phyloP scores from a whole-genome alignment of 345 rosid genomes.

The Euphorbia lathyris region DNA sequence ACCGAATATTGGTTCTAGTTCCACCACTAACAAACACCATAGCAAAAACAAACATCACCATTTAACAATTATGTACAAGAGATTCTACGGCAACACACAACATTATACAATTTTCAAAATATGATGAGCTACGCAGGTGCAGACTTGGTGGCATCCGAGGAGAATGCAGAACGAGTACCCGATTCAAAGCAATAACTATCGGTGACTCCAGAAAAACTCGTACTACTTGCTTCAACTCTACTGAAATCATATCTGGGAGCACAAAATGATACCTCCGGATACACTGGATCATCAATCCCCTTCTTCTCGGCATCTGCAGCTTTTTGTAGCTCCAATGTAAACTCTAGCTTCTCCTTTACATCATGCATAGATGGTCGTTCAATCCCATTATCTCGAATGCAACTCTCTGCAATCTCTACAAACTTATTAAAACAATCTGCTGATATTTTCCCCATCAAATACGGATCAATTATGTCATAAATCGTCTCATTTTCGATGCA shows the following conservation, averaged over 20 bases:
- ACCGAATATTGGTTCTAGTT: too few species aligned
- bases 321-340: constrained; percentile 16
- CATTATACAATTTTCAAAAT: background rate
- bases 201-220: background rate
- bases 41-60: too few species aligned
- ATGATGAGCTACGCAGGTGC: background rate
- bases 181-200: background rate
- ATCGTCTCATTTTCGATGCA: constrained; percentile 8
- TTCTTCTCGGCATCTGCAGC: constrained; percentile 10
- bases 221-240: background rate
- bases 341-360: constrained; percentile 9
- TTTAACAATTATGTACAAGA: background rate
- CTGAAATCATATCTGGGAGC: background rate
- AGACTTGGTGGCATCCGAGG: background rate
- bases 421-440: constrained; percentile 15
- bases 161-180: background rate
- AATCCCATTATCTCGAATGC: background rate
- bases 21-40: too few species aligned
- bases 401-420: constrained; percentile 12
- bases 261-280: constrained; percentile 5
- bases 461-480: constrained; percentile 11
- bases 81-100: background rate
- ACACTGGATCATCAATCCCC: background rate
- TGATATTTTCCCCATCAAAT: constrained; percentile 13
- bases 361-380: constrained; percentile 13